phyloP scores from a whole-genome alignment of 352 stramenopile species.

The Phytophthora rubi region DNA sequence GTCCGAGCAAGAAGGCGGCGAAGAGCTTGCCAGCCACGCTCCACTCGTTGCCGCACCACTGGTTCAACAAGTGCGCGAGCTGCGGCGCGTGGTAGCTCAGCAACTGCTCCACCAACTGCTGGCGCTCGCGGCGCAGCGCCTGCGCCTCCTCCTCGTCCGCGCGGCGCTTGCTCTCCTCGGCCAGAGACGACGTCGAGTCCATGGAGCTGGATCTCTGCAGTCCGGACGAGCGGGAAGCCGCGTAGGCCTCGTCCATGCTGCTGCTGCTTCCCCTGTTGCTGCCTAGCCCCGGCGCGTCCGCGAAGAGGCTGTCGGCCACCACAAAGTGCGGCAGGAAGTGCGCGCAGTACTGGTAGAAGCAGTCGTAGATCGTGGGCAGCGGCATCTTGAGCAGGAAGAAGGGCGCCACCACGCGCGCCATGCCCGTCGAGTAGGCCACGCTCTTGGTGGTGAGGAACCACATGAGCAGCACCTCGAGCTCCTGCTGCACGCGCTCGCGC shows the following conservation, averaged over 20 bases:
- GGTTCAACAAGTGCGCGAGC: conserved; percentile 68
- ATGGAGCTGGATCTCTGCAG: conserved; percentile 42
- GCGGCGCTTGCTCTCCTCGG: conserved; percentile 34
- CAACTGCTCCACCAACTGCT: conserved; percentile 76
- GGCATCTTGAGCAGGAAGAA: conserved; percentile 80
- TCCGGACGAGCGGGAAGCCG: background rate
- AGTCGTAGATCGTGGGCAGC: conserved; percentile 84
- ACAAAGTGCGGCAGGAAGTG: conserved; percentile 79
- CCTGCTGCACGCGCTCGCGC: conserved; percentile 52
- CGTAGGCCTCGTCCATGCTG: conserved; percentile 38
- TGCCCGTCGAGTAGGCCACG: conserved; percentile 72
- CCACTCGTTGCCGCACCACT: conserved; percentile 80
- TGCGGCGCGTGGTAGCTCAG: conserved; percentile 78
- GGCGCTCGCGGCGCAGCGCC: conserved; percentile 46
- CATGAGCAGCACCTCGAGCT: conserved; percentile 77
- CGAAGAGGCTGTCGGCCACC: conserved; percentile 46
- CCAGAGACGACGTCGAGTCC: conserved; percentile 46
- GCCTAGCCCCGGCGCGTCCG: conserved; percentile 17
- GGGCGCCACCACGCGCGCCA: conserved; percentile 75
- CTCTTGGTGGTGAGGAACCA: conserved; percentile 88
- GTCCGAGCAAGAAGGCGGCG: conserved; percentile 63
- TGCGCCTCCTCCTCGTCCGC: conserved; percentile 46
- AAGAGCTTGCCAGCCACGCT: conserved; percentile 63
- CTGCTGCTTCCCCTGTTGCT: conserved; percentile 38
- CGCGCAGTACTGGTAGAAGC: conserved; percentile 87